Evolutionary conservation across 768 basidiomycete genomes (phyloP), one percentile per base, ranked within the genome.

Genomic region (Pleurotus cornucopiae): DNA sequence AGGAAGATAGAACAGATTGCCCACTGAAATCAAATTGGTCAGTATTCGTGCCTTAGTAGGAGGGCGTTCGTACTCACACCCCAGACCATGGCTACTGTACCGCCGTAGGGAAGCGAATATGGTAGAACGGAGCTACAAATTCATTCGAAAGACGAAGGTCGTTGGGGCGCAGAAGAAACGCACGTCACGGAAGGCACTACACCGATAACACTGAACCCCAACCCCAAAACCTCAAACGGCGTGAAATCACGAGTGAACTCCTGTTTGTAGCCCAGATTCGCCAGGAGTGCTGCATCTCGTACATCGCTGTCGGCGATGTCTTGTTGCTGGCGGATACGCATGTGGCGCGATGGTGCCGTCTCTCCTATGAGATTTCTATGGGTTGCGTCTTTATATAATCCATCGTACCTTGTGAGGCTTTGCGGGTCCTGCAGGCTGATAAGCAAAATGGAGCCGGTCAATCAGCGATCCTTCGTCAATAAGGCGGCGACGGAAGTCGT

Each of bases 31-130:
- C 40, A 7, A 55, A 18, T 21, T 54, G 16, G 51, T 23, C n/a
- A 43, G n/a, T 40, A 20, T 49, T 3, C 25, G 14, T 7, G 13
- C 21, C 26, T n/a, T n/a, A 30, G 53, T 40, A 13, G 16, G 34
- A 54, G 44, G 55, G 52, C 56, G n/a, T 60, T 21, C 18, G 30
- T 14, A 69, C 74, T 57, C 51, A 74, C 74, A 11, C 78, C 78
- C 78, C 78, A 80, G 13, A 78, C 73, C 74, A 79, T 74, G 7
- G 74, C 67, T 1, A 73, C 70, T 1, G 77, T 67, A 1, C 77
- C 79, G 7, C 79, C 79, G 65, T 80, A 75, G 1, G 76, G 78
- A 16, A 77, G 60, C 1, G 76, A 69, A 55, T 70, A 74, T 21
- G 62, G 48, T 25, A 68, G 45, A 5, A 67, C 64, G n/a, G 67